A percentile compares a stretch with the other conserved stretches of the same genome.
These are phyloP conservation scores for Tetrahymena malaccensis DNA, from an alignment of 73 alveolate genomes.

Conservation along the genomic window DNA sequence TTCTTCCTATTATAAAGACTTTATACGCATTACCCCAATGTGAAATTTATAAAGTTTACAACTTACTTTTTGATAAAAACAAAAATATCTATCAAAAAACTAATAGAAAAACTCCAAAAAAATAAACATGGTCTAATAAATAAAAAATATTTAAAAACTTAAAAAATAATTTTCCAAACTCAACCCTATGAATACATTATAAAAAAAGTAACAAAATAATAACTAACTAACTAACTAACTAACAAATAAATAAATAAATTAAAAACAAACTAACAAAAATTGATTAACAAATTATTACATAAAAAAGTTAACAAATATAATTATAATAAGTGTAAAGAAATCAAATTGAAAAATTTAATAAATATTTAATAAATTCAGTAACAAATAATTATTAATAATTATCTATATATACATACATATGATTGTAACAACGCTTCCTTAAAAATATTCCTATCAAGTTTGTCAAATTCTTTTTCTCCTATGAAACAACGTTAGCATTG, in stretches of 20 bases:
- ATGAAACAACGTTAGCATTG: no score
- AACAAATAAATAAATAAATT: no score
- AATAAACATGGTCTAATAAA: neutral
- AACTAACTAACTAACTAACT: no score
- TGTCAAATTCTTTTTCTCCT: neutral
- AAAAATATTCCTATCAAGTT: neutral
- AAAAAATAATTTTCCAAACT: no score
- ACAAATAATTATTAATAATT: neutral
- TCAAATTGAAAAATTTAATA: no score
- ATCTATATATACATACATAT: neutral
- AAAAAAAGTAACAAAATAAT: no score
- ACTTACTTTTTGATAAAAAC: neutral
- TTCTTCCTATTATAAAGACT: neutral
- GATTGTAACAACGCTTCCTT: neutral
- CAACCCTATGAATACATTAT: no score
- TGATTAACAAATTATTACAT: no score
- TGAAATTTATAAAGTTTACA: neutral
- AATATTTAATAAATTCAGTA: neutral
- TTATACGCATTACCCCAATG: neutral
- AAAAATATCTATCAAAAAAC: neutral
- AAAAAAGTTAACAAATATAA: neutral
- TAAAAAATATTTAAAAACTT: no score
- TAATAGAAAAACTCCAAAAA: no score
- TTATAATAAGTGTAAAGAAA: neutral
- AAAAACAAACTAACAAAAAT: no score